A percentile compares a stretch with the other conserved stretches of the same genome.
These are phyloP conservation scores for Beta vulgaris DNA, from an alignment of 148 eudicot species.

Conservation along the genomic window DNA sequence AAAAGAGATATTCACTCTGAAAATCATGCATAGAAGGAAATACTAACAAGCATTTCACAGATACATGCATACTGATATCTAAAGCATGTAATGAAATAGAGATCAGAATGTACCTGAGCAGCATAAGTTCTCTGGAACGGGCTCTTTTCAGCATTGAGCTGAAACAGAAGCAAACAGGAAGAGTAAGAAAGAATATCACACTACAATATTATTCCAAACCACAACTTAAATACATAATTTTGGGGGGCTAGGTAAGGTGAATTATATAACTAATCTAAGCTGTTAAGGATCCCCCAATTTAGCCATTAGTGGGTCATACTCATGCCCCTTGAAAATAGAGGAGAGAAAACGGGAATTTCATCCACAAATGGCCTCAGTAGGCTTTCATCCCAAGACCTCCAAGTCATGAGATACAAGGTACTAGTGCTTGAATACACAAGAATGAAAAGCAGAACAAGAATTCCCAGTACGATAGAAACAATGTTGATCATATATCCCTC, in stretches of 20 bases:
- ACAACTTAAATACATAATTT: no score
- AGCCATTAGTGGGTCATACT: no score
- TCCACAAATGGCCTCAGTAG: no score
- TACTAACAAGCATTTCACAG: not conserved
- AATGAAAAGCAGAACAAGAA: not conserved
- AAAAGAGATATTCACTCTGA: not conserved
- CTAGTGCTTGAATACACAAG: not conserved
- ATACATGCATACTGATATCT: not conserved
- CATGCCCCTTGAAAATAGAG: no score
- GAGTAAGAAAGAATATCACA: not conserved
- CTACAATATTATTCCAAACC: not conserved
- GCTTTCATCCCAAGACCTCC: no score
- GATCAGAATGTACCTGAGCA: slow-evolving; percentile 58
- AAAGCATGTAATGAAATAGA: not conserved
- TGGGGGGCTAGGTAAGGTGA: no score
- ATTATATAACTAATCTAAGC: no score
- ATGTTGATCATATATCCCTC: not conserved
- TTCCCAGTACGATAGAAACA: not conserved
- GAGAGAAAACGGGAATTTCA: no score
- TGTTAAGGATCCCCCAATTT: no score
- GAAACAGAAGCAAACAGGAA: slow-evolving; percentile 17
- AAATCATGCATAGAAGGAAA: not conserved
- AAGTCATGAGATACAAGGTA: no score
- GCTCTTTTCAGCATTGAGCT: slow-evolving; percentile 88
- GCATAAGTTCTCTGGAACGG: slow-evolving; percentile 90